Conservation (phyloP, 257 asterid species). For the Nicotiana tomentosiformis region DNA sequence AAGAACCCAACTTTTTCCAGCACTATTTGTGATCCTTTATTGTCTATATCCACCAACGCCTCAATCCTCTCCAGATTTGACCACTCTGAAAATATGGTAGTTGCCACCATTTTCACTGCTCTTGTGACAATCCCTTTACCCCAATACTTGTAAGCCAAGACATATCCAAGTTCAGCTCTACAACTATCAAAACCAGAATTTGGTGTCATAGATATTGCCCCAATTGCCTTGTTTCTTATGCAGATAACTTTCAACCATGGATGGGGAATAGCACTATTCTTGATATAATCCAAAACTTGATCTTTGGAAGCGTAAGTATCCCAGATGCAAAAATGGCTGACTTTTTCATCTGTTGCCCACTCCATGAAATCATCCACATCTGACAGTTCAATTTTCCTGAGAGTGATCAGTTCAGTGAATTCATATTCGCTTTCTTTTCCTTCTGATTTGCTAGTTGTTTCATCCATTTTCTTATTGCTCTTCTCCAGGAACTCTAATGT, state of each 20-base stretch:
- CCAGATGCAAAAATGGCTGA: constrained; percentile 40
- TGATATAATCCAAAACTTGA: constrained; percentile 21
- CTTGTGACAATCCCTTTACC: constrained; percentile 40
- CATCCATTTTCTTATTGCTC: constrained; percentile 11
- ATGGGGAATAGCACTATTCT: constrained; percentile 30
- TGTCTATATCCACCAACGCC: constrained; percentile 36
- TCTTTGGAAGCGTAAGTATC: constrained; percentile 41
- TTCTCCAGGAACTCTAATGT: background rate
- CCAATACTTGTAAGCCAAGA: constrained; percentile 41
- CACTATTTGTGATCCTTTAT: constrained; percentile 47
- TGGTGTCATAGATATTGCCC: constrained; percentile 51
- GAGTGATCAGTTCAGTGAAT: constrained; percentile 15
- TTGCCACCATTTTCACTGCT: constrained; percentile 35
- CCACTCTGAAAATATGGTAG: constrained; percentile 35
- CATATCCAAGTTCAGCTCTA: constrained; percentile 47
- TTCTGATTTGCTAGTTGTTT: background rate
- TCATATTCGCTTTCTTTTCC: background rate
- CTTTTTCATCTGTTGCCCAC: constrained; percentile 53
- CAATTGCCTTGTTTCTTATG: constrained; percentile 27
- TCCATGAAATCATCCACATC: constrained; percentile 54
- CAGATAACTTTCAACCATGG: constrained; percentile 40
- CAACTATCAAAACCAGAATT: constrained; percentile 22
- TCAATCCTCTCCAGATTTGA: constrained; percentile 35
- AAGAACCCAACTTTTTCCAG: constrained; percentile 41
- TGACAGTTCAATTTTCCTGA: constrained; percentile 25